These are phyloP conservation scores for Rhynchosporium secalis DNA, from an alignment of 2,329 filamentous ascomycete species.

Conservation along the genomic window DNA sequence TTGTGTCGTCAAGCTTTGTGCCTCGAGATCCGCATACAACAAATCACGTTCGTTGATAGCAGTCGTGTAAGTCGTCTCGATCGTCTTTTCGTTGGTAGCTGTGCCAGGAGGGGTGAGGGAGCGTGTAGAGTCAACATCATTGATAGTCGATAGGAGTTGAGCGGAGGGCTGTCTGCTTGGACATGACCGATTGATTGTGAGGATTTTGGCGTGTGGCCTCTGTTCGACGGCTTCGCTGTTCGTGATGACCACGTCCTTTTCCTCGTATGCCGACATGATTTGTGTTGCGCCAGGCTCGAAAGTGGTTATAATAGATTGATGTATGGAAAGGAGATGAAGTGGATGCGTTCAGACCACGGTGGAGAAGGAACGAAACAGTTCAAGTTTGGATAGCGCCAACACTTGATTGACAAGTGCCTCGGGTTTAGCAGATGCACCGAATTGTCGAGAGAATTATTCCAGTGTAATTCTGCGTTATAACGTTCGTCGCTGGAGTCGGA, in stretches of 20 bases:
- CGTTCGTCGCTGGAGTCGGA: background rate
- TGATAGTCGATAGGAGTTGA: slow-evolving; percentile 23
- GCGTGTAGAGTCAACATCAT: slow-evolving; percentile 27
- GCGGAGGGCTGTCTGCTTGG: slow-evolving; percentile 17
- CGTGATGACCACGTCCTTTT: slow-evolving; percentile 7
- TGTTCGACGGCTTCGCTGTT: slow-evolving; percentile 13
- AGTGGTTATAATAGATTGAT: background rate
- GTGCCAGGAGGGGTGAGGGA: slow-evolving; percentile 24
- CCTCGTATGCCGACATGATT: slow-evolving; percentile 16
- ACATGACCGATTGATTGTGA: slow-evolving; percentile 23
- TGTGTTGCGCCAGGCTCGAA: slow-evolving; percentile 3
- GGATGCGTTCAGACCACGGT: slow-evolving; percentile 9
- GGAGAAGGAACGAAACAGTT: slow-evolving; percentile 22
- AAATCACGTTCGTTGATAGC: background rate
- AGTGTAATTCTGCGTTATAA: slow-evolving; percentile 3
- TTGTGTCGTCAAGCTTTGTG: slow-evolving; percentile 23
- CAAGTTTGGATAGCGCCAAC: slow-evolving; percentile 8
- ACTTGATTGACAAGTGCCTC: slow-evolving; percentile 11
- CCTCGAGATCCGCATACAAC: slow-evolving; percentile 24
- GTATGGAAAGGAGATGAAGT: slow-evolving; percentile 5
- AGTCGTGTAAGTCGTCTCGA: background rate
- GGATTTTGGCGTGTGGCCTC: slow-evolving; percentile 18
- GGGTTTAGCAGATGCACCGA: slow-evolving; percentile 12
- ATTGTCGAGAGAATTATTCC: background rate
- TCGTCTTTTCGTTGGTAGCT: slow-evolving; percentile 17